Evolutionary conservation across 441 rosid genomes (phyloP).

Genomic region (Brassica hybrid): DNA sequence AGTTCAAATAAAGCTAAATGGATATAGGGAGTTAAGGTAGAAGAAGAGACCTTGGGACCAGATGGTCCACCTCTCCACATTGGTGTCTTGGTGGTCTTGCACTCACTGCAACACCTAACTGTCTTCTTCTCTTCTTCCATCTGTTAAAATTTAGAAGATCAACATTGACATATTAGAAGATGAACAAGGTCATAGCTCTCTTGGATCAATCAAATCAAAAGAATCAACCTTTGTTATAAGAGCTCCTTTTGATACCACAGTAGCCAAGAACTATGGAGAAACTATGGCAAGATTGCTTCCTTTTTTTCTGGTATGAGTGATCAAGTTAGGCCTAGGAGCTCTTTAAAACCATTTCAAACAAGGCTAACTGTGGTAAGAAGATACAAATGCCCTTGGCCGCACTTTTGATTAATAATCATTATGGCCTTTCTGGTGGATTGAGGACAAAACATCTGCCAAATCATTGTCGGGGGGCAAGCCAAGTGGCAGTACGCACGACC

Average conservation of each 20-base stretch:
- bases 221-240: constrained; percentile 14
- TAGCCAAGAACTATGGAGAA: background rate
- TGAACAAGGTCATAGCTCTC: constrained; percentile 8
- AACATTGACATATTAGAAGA: background rate
- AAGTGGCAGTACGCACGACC: constrained; percentile 49
- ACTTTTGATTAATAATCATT: constrained; percentile 21
- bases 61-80: constrained; percentile 95
- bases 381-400: constrained; percentile 35
- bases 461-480: constrained; percentile 17
- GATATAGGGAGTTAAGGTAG: background rate
- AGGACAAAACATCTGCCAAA: constrained; percentile 51
- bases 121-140: constrained; percentile 45
- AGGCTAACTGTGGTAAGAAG: constrained; percentile 18
- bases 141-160: background rate
- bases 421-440: constrained; percentile 8
- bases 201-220: constrained; percentile 9
- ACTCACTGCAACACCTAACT: constrained; percentile 61
- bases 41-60: constrained; percentile 76
- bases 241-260: background rate
- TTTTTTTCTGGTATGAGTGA: background rate
- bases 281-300: background rate
- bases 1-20: background rate
- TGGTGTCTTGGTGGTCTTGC: constrained; percentile 85
- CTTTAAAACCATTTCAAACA: background rate
- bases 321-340: constrained; percentile 13